Conservation (phyloP, 2,329 filamentous ascomycete genomes). For the Rasamsonia emersonii region DNA sequence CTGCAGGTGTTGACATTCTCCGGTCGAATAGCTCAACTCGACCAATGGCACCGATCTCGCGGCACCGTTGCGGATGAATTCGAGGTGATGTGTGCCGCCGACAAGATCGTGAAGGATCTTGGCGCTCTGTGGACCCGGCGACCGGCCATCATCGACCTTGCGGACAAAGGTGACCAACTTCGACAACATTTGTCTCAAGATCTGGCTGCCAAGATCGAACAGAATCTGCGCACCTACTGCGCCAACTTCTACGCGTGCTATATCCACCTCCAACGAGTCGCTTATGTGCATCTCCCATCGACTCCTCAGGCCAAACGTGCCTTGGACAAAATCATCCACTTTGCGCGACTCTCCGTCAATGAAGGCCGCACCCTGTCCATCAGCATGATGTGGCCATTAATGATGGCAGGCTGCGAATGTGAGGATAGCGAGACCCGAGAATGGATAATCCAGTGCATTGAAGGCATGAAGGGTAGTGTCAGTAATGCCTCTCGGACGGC, state of each 20-base stretch:
- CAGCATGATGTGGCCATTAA: slow-evolving; percentile 50
- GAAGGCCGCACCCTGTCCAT: slow-evolving; percentile 35
- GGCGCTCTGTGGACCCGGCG: slow-evolving; percentile 43
- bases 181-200: slow-evolving; percentile 40
- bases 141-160: slow-evolving; percentile 49
- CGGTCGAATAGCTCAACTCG: slow-evolving; percentile 48
- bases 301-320: neutral
- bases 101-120: slow-evolving; percentile 44
- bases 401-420: slow-evolving; percentile 50
- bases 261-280: slow-evolving; percentile 49
- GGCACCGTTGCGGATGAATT: slow-evolving; percentile 52
- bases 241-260: slow-evolving; percentile 50
- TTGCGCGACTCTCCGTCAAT: neutral
- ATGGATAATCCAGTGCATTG: slow-evolving; percentile 46
- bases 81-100: slow-evolving; percentile 48
- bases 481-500: slow-evolving; percentile 33
- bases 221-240: slow-evolving; percentile 47
- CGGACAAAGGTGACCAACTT: slow-evolving; percentile 45
- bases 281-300: too few relatives aligned
- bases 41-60: slow-evolving; percentile 48
- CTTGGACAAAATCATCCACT: neutral
- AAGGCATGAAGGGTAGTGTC: slow-evolving; percentile 28
- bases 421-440: slow-evolving; percentile 39
- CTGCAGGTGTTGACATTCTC: slow-evolving; percentile 45
- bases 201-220: slow-evolving; percentile 41